Conservation (phyloP, 148 eudicot genomes). For the Rhododendron ovatum region DNA sequence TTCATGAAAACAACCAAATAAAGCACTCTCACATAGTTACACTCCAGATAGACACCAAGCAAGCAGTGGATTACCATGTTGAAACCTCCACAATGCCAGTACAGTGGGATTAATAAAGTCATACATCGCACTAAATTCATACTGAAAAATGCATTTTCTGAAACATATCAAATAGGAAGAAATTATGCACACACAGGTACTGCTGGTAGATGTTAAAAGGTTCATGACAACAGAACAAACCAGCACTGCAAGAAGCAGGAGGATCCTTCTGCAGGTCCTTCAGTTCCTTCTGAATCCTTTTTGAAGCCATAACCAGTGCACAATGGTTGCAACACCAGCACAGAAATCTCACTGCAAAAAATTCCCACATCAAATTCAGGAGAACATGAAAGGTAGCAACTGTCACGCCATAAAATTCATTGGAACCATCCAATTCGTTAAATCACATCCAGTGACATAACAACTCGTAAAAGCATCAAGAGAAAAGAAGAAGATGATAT, state of each 20-base stretch:
- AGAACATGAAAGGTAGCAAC: not conserved
- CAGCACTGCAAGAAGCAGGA: conserved; percentile 53
- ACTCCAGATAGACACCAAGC: not conserved
- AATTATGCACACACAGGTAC: not conserved
- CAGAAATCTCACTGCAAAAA: not conserved
- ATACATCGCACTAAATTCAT: not conserved
- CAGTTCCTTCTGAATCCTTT: conserved; percentile 45
- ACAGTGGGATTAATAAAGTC: not conserved
- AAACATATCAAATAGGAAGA: not conserved
- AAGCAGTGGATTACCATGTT: not conserved
- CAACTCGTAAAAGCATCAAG: not conserved
- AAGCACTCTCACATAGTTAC: too few species aligned
- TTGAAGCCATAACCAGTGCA: conserved; percentile 30
- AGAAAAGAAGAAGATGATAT: not conserved
- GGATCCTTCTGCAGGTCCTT: conserved; percentile 51
- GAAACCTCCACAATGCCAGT: not conserved
- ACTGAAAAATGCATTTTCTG: not conserved
- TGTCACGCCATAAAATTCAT: not conserved
- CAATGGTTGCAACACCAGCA: not conserved
- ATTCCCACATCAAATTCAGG: not conserved
- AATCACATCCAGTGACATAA: not conserved
- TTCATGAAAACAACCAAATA: not conserved
- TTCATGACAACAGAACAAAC: conserved; percentile 12
- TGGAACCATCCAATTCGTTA: not conserved
- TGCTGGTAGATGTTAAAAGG: not conserved